phyloP scores from a whole-genome alignment of 1,284 basidiomycete genomes.

The Apiotrichum laibachii region DNA sequence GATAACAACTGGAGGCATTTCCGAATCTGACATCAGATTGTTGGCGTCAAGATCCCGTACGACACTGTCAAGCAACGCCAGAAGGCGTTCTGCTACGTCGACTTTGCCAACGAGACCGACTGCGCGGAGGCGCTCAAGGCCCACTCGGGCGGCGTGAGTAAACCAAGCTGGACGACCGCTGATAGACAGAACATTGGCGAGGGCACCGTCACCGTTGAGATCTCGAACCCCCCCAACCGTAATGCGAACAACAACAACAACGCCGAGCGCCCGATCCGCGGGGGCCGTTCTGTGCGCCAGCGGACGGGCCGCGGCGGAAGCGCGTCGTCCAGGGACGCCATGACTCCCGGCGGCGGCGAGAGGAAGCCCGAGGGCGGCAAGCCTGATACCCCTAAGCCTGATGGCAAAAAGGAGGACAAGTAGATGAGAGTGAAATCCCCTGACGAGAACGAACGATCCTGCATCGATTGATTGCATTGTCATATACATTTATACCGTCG shows the following conservation, averaged over 20 bases:
- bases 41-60: conserved; percentile 62
- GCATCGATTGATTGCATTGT: conserved; percentile 16
- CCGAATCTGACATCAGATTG: conserved; percentile 59
- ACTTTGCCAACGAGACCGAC: conserved; percentile 77
- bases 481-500: conserved; percentile 11
- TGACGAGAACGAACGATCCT: not conserved
- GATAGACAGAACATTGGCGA: conserved; percentile 40
- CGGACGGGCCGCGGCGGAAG: conserved; percentile 47
- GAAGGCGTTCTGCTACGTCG: conserved; percentile 65
- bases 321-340: conserved; percentile 20
- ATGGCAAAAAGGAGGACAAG: conserved; percentile 16
- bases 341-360: conserved; percentile 7
- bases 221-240: conserved; percentile 45
- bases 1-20: not conserved
- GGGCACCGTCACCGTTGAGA: conserved; percentile 50
- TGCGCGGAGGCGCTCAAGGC: conserved; percentile 73
- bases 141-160: conserved; percentile 62
- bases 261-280: conserved; percentile 34
- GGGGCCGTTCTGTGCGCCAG: conserved; percentile 50
- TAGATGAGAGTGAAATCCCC: not conserved
- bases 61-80: conserved; percentile 49
- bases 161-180: not conserved
- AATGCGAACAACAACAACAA: conserved; percentile 12
- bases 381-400: conserved; percentile 8
- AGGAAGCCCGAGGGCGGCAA: conserved; percentile 5